Evolutionary conservation across 192 early-diverging fungal species (phyloP), one percentile per base, ranked within the genome.

Genomic region (Umbelopsis isabellina): DNA sequence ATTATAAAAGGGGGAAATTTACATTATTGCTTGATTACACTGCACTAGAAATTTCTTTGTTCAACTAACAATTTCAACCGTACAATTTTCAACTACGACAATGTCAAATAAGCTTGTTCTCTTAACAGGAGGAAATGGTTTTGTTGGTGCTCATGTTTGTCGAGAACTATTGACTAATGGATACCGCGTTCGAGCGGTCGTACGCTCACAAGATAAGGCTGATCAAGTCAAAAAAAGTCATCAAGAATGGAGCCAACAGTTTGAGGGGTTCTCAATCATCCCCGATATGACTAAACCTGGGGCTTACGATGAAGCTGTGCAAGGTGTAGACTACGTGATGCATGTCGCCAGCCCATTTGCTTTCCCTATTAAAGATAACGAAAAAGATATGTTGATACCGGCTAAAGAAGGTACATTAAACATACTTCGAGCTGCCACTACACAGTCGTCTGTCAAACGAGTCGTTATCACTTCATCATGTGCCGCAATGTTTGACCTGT

Each of bases 61-160:
- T 27, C 12, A 35, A 12, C 13, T 33, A 11, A 0, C 37, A 5
- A 27, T 35, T 37, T 61, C 55, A n/a, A 35, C 11, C 10, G 8
- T n/a, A n/a, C n/a, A n/a, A n/a, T n/a, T 35, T 37, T 61, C 55
- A n/a, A 35, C 11, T 10, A 2, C 21, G 1, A 61, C 13, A 22
- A 61, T 61, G 55, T 35, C 55, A 27, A 30, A 18, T 27, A 30
- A 61, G 37, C 55, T 61, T 5, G 55, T 61, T 35, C 25, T 61
- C 2, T 4, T 61, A 35, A 61, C 55, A 0, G 55, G 55, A 6
- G 27, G 25, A 11, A 61, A 27, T 4, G 55, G 55, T 16, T 61
- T 61, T 6, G 55, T 76, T 76, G 69, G 73, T 76, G 48, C 55
- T 12, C 55, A 61, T 35, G 55, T 61, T 6, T 35, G 3, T 3